phyloP scores from a whole-genome alignment of 2,329 filamentous ascomycete genomes.

The Sporothrix sp. region DNA sequence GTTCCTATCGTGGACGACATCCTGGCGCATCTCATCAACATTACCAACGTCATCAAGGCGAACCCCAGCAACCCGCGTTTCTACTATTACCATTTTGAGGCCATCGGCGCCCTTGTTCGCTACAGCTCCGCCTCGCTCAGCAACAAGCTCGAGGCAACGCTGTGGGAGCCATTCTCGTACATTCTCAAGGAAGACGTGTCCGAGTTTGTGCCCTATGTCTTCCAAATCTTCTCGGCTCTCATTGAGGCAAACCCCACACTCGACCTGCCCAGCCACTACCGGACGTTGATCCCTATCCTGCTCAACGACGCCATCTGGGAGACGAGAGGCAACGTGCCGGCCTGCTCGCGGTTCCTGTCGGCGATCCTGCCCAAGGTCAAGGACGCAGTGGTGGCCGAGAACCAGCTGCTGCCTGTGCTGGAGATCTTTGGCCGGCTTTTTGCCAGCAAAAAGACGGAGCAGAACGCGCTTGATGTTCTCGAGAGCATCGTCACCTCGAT shows the following conservation, averaged over 20 bases:
- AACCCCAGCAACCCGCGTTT: conserved; percentile 97
- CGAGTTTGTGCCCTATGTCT: conserved; percentile 93
- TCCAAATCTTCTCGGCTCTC: conserved; percentile 87
- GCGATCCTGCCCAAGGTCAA: conserved; percentile 74
- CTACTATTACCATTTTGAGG: conserved; percentile 98
- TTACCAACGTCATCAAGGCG: conserved; percentile 82
- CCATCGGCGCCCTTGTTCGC: conserved; percentile 77
- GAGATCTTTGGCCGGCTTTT: conserved; percentile 92
- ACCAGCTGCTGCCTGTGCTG: conserved; percentile 80
- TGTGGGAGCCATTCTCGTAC: conserved; percentile 75
- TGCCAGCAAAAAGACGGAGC: conserved; percentile 71
- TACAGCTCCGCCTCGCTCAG: conserved; percentile 56
- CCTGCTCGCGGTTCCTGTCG: conserved; percentile 72
- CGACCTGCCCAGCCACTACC: conserved; percentile 72
- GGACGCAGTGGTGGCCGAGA: conserved; percentile 61
- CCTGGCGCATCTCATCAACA: conserved; percentile 74
- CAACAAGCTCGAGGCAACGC: conserved; percentile 63
- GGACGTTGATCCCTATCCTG: conserved; percentile 65
- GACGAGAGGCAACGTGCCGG: conserved; percentile 83
- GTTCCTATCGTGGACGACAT: conserved; percentile 64
- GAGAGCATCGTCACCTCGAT: conserved; percentile 69
- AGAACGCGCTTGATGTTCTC: conserved; percentile 79
- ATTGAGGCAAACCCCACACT: conserved; percentile 75
- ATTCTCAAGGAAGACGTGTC: conserved; percentile 76
- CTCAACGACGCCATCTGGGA: conserved; percentile 83